A percentile compares a stretch with the other conserved stretches of the same genome.
Evolutionary conservation across 2,329 filamentous ascomycete species (phyloP).

Genomic region (Arthrobotrys entomopaga): DNA sequence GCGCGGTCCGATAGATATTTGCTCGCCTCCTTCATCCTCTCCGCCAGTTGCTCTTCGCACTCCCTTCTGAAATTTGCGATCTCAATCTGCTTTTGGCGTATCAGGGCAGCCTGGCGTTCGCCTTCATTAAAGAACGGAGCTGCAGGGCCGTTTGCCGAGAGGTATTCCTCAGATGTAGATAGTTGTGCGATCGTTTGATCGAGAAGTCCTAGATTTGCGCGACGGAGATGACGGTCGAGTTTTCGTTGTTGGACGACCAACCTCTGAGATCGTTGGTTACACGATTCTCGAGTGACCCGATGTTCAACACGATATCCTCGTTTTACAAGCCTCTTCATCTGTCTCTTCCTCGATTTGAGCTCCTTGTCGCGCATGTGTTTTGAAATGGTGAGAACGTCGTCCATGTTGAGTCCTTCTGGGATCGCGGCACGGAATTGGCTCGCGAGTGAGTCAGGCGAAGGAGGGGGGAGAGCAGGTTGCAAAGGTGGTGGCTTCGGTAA

Average conservation of each 20-base stretch:
- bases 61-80: conserved; percentile 14
- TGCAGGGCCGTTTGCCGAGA: conserved; percentile 34
- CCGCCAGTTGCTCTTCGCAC: not conserved
- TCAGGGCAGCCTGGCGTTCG: conserved; percentile 15
- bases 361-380: conserved; percentile 38
- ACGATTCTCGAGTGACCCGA: conserved; percentile 48
- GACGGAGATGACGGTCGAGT: conserved; percentile 37
- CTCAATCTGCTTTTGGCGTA: conserved; percentile 11
- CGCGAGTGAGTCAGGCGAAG: conserved; percentile 22
- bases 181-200: conserved; percentile 44
- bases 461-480: not conserved
- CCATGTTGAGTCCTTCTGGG: conserved; percentile 32
- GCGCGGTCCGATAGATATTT: conserved; percentile 9
- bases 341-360: conserved; percentile 27
- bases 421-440: conserved; percentile 33
- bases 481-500: not conserved
- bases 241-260: conserved; percentile 32
- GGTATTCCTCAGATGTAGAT: conserved; percentile 23
- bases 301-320: conserved; percentile 44
- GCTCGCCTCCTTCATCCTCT: not conserved
- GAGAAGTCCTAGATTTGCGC: conserved; percentile 42
- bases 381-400: conserved; percentile 33
- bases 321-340: conserved; percentile 43
- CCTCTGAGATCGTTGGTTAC: conserved; percentile 26
- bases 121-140: conserved; percentile 38